Evolutionary conservation across 2,329 filamentous ascomycete genomes (phyloP).

Genomic region (Phyllosticta citribraziliensis): DNA sequence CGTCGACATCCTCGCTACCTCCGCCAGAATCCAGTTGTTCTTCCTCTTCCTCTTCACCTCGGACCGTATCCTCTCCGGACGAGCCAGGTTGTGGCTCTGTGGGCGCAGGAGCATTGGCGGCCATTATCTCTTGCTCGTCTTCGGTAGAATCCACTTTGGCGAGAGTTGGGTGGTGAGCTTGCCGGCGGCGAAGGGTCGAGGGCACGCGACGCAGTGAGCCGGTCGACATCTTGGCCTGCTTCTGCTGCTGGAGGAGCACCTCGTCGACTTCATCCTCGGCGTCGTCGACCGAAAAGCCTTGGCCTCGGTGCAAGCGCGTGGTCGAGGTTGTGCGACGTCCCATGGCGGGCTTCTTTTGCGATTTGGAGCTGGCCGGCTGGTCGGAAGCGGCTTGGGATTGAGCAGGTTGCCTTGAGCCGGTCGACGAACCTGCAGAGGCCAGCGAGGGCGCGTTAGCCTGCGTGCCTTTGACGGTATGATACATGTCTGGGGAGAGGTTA

Average conservation of each 20-base stretch:
- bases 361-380: background rate
- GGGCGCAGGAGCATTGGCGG: background rate
- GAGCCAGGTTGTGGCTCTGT: conserved; percentile 20
- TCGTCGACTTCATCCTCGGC: conserved; percentile 70
- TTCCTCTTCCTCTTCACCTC: conserved; percentile 30
- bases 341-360: conserved; percentile 37
- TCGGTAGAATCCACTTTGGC: conserved; percentile 36
- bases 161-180: conserved; percentile 36
- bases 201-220: conserved; percentile 39
- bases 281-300: conserved; percentile 86
- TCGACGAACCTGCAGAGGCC: conserved; percentile 1
- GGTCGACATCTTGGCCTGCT: conserved; percentile 22
- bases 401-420: background rate
- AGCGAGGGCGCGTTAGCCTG: background rate
- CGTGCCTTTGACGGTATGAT: background rate
- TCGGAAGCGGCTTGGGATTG: background rate
- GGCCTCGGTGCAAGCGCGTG: conserved; percentile 66
- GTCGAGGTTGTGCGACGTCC: conserved; percentile 65
- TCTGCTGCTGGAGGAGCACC: conserved; percentile 39
- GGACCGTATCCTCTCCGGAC: conserved; percentile 30
- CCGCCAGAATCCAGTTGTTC: conserved; percentile 13
- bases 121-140: conserved; percentile 23
- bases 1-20: conserved; percentile 39
- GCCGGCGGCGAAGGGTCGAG: conserved; percentile 42
- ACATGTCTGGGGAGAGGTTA: conserved; percentile 1